Evolutionary conservation across 2,329 filamentous ascomycete species (phyloP), one percentile per base, ranked within the genome.

Genomic region (Iodosphaeria phyllophila): DNA sequence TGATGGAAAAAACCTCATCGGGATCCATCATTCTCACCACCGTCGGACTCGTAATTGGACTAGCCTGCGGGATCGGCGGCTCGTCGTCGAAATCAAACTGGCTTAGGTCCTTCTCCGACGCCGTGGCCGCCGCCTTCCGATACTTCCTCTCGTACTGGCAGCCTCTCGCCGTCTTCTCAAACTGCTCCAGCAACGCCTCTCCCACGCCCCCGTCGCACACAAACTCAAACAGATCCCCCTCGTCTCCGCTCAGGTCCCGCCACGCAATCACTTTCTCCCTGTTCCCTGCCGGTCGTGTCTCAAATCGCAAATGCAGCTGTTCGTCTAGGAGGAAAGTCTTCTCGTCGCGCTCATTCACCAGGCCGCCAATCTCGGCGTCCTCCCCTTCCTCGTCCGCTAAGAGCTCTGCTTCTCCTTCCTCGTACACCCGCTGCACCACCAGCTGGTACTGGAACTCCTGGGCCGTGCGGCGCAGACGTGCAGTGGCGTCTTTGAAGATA

Each of bases 121-220:
- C 89, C 24, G 72, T 74, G 22, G 80, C 72, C 38, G 80, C 67
- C 19, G 69, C 74, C 42, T 74, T 77, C 33, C 80, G 70, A 49
- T 89, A 91, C 50, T 92, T 95, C 42, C 86, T 70, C 56, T 98
- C 89, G 74, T 91, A 98, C 51, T 98, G 89, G 47, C 89, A 93
- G 65, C 93, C 74, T 29, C 79, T 66, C 6, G 89, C 79, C 26
- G 82, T 73, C 27, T 75, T 61, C 42, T 86, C 71, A 47, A 98
- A 95, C 10, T 74, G 68, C 22, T 74, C 63, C 13, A 89, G 74
- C 38, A 84, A 76, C 23, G 70, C 62, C 3, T 70, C 55, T 15
- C 71, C 58, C 20, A 77, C 67, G 8, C 73, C 72, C 19, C 60
- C 48, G 51, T 95, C 89, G 55, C 84, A 95, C 34, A 98, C 78